Evolutionary conservation across 1,284 basidiomycete species (phyloP), one percentile per base, ranked within the genome.

Genomic region (Cerrena zonata): DNA sequence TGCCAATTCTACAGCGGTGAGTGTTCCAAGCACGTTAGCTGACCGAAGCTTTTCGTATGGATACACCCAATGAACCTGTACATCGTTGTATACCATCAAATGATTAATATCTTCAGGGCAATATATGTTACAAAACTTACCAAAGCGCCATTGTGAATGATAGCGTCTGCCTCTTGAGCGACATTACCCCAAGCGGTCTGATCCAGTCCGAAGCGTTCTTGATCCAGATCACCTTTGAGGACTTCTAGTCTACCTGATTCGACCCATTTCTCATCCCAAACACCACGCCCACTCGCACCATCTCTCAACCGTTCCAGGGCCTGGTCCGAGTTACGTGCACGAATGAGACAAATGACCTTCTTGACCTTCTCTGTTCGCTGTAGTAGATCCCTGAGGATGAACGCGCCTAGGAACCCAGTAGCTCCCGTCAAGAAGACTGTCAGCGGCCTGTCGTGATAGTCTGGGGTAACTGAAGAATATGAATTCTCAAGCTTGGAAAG

Each of bases 1-100:
- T 12, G 91, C 91, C 25, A 99, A 79, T 45, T 90, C 80, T 48
- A 97, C 78, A 1, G 85, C 84, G 2, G 88, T 88, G 50, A 98
- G 63, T 2, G 96, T 99, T 0, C 89, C 87, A 2, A 94, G 65
- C 12, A 99, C 96, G 65, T 99, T 99, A 24, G 94, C 83, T 0
- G 87, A 78, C 15, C 94, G 88, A 34, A 99, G 78, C 68, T 88
- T 93, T 65, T 92, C 87, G 70, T 99, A 99, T 0, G 94, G 93
- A 69, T 98, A 99, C 2, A 99, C 92, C 96, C 96, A 99, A 66
- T 99, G 96, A 13, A 99, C 90, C 90, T 91, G 56, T 42, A 44
- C 5, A 43, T 13, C 23, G 21, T 23, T 38, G 27, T 12, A 19
- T n/a, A 36, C 19, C 21, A 12, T 39, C 38, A 38, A 37, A 43